Conservation (phyloP, 371 early-diverging fungal genomes). For the Saksenaea oblongispora region DNA sequence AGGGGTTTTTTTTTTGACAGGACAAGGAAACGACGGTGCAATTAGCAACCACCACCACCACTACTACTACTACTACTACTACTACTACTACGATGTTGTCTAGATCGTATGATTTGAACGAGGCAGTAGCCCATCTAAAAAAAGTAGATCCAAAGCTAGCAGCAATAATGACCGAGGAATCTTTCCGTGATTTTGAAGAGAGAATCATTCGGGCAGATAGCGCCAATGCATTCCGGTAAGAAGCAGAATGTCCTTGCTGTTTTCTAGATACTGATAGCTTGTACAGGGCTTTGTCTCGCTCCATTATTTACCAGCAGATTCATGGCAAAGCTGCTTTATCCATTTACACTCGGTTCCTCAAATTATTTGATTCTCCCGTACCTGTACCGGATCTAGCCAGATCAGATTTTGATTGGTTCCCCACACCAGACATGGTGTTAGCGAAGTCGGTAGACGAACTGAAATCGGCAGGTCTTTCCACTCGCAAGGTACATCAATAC, state of each 20-base stretch:
- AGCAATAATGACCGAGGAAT: conserved; percentile 9
- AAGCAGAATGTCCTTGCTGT: background rate
- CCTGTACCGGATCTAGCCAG: conserved; percentile 15
- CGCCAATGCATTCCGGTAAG: conserved; percentile 33
- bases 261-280: background rate
- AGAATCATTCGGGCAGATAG: conserved; percentile 9
- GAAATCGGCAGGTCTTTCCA: conserved; percentile 48
- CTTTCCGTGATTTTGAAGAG: conserved; percentile 14
- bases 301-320: conserved; percentile 60
- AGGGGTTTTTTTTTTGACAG: background rate
- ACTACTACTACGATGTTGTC: background rate
- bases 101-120: conserved; percentile 9
- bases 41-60: background rate
- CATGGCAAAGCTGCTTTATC: conserved; percentile 51
- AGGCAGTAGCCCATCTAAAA: conserved; percentile 31
- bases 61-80: no score
- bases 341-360: conserved; percentile 41
- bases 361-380: conserved; percentile 32
- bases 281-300: conserved; percentile 26
- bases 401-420: conserved; percentile 30
- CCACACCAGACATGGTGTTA: conserved; percentile 42
- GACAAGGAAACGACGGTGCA: background rate
- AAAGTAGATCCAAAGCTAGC: conserved; percentile 36
- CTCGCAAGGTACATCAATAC: conserved; percentile 26
- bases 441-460: conserved; percentile 30